These are phyloP conservation scores for Suillus plorans DNA, from an alignment of 768 basidiomycete genomes.

Conservation along the genomic window DNA sequence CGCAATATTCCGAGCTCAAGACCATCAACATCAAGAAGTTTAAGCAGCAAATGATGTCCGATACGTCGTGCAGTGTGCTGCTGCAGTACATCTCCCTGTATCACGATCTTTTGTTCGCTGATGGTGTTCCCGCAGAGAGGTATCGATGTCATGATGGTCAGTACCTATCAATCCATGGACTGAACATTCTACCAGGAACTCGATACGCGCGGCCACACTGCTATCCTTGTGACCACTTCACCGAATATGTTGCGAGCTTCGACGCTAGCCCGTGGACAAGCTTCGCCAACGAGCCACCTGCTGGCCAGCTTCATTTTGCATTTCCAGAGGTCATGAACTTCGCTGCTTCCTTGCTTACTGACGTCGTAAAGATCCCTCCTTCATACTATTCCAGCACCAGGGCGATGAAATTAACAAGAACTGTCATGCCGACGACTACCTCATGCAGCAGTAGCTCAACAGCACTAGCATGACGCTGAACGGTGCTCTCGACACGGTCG, in stretches of 20 bases:
- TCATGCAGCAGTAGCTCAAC: constrained; percentile 45
- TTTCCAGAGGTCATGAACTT: constrained; percentile 26
- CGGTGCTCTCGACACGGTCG: constrained; percentile 40
- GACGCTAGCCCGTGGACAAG: constrained; percentile 9
- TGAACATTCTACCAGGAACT: no score
- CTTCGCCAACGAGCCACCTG: no score
- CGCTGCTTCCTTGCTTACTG: constrained; percentile 43
- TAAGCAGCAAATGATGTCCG: constrained; percentile 48
- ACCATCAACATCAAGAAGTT: constrained; percentile 28
- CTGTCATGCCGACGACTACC: constrained; percentile 59
- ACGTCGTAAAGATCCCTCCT: constrained; percentile 50
- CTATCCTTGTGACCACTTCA: constrained; percentile 56
- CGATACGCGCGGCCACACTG: no score
- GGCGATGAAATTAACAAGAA: constrained; percentile 76
- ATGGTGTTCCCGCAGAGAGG: constrained; percentile 8
- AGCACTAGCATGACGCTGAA: constrained; percentile 37
- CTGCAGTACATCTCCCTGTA: constrained; percentile 31
- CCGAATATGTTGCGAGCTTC: constrained; percentile 66
- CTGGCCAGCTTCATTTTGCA: no score
- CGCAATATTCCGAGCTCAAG: constrained; percentile 30
- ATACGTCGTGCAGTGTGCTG: constrained; percentile 46
- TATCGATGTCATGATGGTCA: no score
- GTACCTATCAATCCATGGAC: no score
- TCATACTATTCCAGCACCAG: constrained; percentile 67
- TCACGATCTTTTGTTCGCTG: not conserved